phyloP scores from a whole-genome alignment of 805 yeast species.

The Scheffersomyces stipitis region DNA sequence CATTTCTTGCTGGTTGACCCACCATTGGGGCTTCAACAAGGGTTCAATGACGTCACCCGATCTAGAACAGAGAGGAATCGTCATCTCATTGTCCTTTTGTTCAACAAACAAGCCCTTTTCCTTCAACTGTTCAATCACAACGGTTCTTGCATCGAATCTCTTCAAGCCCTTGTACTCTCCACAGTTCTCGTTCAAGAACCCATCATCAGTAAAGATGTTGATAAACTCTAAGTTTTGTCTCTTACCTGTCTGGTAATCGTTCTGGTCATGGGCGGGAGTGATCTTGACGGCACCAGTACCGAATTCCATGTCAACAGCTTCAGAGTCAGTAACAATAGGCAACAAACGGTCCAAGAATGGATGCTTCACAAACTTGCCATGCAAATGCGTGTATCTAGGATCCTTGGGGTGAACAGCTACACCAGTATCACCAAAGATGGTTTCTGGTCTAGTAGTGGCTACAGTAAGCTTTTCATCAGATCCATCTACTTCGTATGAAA shows the following conservation, averaged over 20 bases:
- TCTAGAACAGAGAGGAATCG: slow-evolving; percentile 90
- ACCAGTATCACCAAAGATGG: slow-evolving; percentile 96
- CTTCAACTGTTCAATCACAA: slow-evolving; percentile 79
- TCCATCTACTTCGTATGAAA: slow-evolving; percentile 84
- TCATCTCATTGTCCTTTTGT: slow-evolving; percentile 94
- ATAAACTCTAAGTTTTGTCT: slow-evolving; percentile 86
- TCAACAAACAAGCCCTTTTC: slow-evolving; percentile 73
- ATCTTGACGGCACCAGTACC: slow-evolving; percentile 99
- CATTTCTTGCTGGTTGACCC: slow-evolving; percentile 90
- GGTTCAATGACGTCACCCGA: slow-evolving; percentile 98
- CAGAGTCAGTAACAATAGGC: slow-evolving; percentile 86
- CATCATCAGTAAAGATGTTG: slow-evolving; percentile 90
- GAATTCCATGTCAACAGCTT: slow-evolving; percentile 98
- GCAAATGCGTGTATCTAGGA: slow-evolving; percentile 87
- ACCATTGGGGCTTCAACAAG: slow-evolving; percentile 97
- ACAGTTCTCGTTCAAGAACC: slow-evolving; percentile 85
- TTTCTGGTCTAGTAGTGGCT: slow-evolving; percentile 99
- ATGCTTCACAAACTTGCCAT: slow-evolving; percentile 88
- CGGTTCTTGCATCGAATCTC: slow-evolving; percentile 90
- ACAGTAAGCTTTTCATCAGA: slow-evolving; percentile 85
- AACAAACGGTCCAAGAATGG: slow-evolving; percentile 83
- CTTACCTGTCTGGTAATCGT: slow-evolving; percentile 96
- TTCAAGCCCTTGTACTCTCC: slow-evolving; percentile 91
- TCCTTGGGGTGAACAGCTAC: slow-evolving; percentile 98
- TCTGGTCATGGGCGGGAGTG: slow-evolving; percentile 97